Base-by-base conservation (phyloP, 2,329 filamentous ascomycete species). In the Xylariaceae sp. region DNA sequence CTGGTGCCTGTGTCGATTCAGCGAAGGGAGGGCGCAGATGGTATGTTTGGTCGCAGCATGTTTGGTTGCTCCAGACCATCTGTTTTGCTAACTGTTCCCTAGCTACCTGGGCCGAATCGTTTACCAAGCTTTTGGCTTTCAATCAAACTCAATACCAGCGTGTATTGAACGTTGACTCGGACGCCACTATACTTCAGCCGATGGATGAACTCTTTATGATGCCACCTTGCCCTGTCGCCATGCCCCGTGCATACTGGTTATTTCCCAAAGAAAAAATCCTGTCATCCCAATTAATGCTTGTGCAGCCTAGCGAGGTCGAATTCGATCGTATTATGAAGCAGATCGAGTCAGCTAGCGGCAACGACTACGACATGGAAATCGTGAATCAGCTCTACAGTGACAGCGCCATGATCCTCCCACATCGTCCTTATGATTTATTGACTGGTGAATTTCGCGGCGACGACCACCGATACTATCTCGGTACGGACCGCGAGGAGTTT, bases 201-300 rank as follows among this genome's bases (percentile, higher is more conserved):
- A 79, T 89, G 75, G 87, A 90, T 61, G 85, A 89, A 52, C 75
- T 89, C 0, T 90, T 90, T 70, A 77, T 86, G 31, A 73, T 87
- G 1, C 87, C 86, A 0, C 67, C 72, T 1, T 76, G 79, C 1
- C 73, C 79, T 1, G 77, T 86, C 3, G 85, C 85, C 2, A 85
- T 89, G 79, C 84, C 86, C 1, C 80, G 83, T 34, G 87, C 86
- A 6, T 89, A 89, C 67, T 89, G 86, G 86, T 73, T 83, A 1
- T 74, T 80, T 4, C 79, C 79, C 0, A 72, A 76, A 0, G 73
- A 72, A 6, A 74, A 75, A 58, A 74, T 76, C 2, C 73, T 89
- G 8, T 81, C 83, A 0, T 83, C 81, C 2, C 76, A 84, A 42
- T 64, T 88, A 41, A 77, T 87, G 66, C 77, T 88, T 3, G 71